These are phyloP conservation scores for Trifolium subterraneum DNA, from an alignment of 306 rosid species.

Conservation along the genomic window DNA sequence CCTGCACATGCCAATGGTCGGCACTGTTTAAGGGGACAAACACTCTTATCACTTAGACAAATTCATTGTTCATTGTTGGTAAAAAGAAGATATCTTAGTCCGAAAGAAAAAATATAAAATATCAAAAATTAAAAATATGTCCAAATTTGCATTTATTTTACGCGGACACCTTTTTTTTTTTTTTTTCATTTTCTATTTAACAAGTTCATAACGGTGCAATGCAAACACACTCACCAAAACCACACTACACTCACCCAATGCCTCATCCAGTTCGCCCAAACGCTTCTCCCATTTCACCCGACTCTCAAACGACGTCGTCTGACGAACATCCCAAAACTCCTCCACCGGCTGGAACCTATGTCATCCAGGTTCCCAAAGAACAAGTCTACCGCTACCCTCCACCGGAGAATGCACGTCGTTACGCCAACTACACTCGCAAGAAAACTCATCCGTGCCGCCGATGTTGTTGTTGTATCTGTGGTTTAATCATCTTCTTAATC, in stretches of 20 bases:
- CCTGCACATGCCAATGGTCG: too few species aligned
- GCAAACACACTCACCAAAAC: neutral
- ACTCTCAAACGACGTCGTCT: constrained; percentile 15
- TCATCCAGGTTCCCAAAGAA: constrained; percentile 73
- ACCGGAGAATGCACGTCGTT: constrained; percentile 60
- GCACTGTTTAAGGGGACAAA: too few species aligned
- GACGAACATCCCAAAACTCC: constrained; percentile 20
- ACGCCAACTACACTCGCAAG: constrained; percentile 43
- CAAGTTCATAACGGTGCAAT: neutral
- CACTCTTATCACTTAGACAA: too few species aligned
- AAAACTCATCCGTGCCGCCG: constrained; percentile 37
- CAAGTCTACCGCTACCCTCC: constrained; percentile 77
- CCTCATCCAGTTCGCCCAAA: constrained; percentile 68
- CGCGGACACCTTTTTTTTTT: neutral
- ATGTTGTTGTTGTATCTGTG: constrained; percentile 55
- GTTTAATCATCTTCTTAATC: constrained; percentile 41
- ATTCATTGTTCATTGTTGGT: too few species aligned
- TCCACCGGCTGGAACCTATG: constrained; percentile 55
- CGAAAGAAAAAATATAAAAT: too few species aligned
- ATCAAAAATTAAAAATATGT: too few species aligned
- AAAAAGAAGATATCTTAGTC: too few species aligned
- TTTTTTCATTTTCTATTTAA: too few species aligned
- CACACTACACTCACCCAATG: constrained; percentile 44
- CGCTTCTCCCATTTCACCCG: neutral
- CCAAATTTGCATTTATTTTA: neutral